Conservation (phyloP, 768 basidiomycete species). For the Scleroderma citrinum region DNA sequence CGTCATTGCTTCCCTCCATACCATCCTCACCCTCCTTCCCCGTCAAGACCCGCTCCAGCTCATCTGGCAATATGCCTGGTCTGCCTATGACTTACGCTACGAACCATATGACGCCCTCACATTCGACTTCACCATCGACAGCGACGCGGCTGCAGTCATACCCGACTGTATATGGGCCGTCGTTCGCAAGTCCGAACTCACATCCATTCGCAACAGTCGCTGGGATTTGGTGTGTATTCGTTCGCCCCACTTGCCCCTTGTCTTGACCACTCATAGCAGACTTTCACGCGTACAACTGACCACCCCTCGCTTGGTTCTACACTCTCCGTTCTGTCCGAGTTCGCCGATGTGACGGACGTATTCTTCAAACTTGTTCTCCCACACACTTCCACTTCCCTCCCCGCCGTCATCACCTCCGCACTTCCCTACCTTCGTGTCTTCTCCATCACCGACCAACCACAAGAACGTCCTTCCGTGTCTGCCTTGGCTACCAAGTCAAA, state of each 20-base stretch:
- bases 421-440: conserved; percentile 80
- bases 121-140: conserved; percentile 71
- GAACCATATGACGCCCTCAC: conserved; percentile 60
- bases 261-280: conserved; percentile 37
- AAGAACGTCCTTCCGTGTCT: conserved; percentile 57
- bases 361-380: conserved; percentile 48
- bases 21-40: conserved; percentile 69
- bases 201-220: conserved; percentile 58
- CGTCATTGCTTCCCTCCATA: conserved; percentile 70
- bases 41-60: conserved; percentile 77
- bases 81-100: conserved; percentile 74
- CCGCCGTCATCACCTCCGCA: conserved; percentile 52
- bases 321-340: conserved; percentile 81
- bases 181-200: conserved; percentile 74
- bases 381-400: conserved; percentile 42
- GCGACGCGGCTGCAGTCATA: conserved; percentile 32
- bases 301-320: conserved; percentile 51
- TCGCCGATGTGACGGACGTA: conserved; percentile 77
- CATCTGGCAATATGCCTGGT: conserved; percentile 52
- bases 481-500: conserved; percentile 50
- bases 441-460: conserved; percentile 85
- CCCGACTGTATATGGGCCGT: conserved; percentile 80
- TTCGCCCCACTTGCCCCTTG: background rate
- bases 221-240: conserved; percentile 79
- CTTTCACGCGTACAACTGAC: conserved; percentile 77